These are phyloP conservation scores for Sugiyamaella paludigena DNA, from an alignment of 1,139 yeast genomes.

Conservation along the genomic window DNA sequence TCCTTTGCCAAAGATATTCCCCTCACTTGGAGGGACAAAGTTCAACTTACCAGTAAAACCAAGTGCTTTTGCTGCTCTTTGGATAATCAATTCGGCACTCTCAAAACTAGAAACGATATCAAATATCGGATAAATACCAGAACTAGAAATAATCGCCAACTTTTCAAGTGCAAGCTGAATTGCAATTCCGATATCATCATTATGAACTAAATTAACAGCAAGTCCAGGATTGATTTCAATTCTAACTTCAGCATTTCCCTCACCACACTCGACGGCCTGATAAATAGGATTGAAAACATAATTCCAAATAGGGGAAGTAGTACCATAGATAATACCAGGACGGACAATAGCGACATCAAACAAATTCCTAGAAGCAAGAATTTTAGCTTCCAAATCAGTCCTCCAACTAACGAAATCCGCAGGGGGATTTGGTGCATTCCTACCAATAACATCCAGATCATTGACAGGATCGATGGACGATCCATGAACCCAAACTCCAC, in stretches of 20 bases:
- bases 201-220: slow-evolving; percentile 11
- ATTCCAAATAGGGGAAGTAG: slow-evolving; percentile 15
- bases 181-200: slow-evolving; percentile 14
- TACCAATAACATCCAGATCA: slow-evolving; percentile 12
- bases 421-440: slow-evolving; percentile 3
- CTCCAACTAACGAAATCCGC: slow-evolving; percentile 16
- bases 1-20: slow-evolving; percentile 12
- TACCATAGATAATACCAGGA: slow-evolving; percentile 18
- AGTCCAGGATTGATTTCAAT: slow-evolving; percentile 4
- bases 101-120: slow-evolving; percentile 14
- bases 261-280: slow-evolving; percentile 1
- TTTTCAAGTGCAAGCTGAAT: slow-evolving; percentile 10
- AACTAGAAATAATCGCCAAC: slow-evolving; percentile 3
- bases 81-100: slow-evolving; percentile 1
- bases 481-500: slow-evolving; percentile 20
- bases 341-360: slow-evolving; percentile 15
- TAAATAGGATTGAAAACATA: slow-evolving; percentile 10
- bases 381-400: slow-evolving; percentile 10
- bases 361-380: slow-evolving; percentile 7
- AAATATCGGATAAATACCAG: slow-evolving; percentile 14
- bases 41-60: slow-evolving; percentile 15
- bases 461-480: slow-evolving; percentile 6
- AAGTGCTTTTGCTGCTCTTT: slow-evolving; percentile 10
- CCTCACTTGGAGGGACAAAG: slow-evolving; percentile 9
- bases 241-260: slow-evolving; percentile 3